Percentiles rank a stretch among this genome's conserved stretches.
Evolutionary conservation across 2,329 filamentous ascomycete genomes (phyloP).

Genomic region (Tolypocladium pustulatum): DNA sequence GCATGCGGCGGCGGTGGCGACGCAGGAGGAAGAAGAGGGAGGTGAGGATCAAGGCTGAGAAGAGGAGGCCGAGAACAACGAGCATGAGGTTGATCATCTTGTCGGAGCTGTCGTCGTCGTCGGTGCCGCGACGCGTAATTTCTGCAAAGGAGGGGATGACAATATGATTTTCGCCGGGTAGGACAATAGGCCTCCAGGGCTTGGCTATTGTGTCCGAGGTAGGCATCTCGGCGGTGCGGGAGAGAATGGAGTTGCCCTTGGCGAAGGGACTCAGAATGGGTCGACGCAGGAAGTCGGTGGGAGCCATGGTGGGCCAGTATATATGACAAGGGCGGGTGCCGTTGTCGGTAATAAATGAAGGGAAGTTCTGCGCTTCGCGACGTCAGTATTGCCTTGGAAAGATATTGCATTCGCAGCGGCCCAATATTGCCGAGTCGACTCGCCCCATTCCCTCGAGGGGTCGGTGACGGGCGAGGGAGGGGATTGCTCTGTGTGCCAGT

Average conservation of each 20-base stretch:
- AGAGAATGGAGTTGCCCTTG: slow-evolving; percentile 1
- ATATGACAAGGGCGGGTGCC: not conserved
- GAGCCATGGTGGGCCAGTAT: slow-evolving; percentile 5
- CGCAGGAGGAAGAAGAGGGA: slow-evolving; percentile 64
- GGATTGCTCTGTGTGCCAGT: not conserved
- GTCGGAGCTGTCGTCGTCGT: slow-evolving; percentile 27
- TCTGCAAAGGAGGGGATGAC: slow-evolving; percentile 3
- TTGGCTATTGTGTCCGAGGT: not conserved
- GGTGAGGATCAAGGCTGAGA: slow-evolving; percentile 59
- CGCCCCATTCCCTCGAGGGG: slow-evolving; percentile 1
- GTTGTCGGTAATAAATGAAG: slow-evolving; percentile 6
- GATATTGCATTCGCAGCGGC: not conserved
- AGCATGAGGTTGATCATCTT: slow-evolving; percentile 70
- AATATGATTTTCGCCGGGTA: slow-evolving; percentile 1
- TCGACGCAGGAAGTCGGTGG: slow-evolving; percentile 1
- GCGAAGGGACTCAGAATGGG: not conserved
- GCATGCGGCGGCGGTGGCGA: slow-evolving; percentile 43
- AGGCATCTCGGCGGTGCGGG: slow-evolving; percentile 5
- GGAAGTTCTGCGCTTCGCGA: slow-evolving; percentile 1
- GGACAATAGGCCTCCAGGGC: slow-evolving; percentile 6
- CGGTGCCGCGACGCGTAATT: slow-evolving; percentile 3
- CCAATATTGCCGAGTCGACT: not conserved
- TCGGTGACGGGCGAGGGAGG: not conserved
- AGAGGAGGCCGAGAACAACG: slow-evolving; percentile 65
- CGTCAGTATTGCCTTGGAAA: not conserved